phyloP scores from a whole-genome alignment of 2,329 filamentous ascomycete species.

The Thermomyces lanuginosus region DNA sequence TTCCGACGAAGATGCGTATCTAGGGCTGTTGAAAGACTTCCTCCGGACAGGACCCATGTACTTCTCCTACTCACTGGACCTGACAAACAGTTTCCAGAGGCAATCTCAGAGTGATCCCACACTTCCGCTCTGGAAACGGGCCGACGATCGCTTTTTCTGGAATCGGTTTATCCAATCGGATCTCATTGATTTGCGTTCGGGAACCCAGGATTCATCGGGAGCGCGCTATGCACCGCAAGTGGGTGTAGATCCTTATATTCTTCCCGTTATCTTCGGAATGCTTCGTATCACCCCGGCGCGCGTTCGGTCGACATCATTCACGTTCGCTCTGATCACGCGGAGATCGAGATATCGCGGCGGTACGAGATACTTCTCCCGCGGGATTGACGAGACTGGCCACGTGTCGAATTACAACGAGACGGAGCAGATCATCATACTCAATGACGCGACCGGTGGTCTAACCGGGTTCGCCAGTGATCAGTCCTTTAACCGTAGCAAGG shows the following conservation, averaged over 20 bases:
- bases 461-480: constrained; percentile 65
- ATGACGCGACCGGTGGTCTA: constrained; percentile 58
- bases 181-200: constrained; percentile 71
- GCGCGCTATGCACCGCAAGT: constrained; percentile 43
- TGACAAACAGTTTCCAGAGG: constrained; percentile 93
- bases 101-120: constrained; percentile 61
- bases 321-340: constrained; percentile 73
- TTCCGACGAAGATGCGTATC: constrained; percentile 83
- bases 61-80: constrained; percentile 92
- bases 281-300: constrained; percentile 74
- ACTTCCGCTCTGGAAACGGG: constrained; percentile 70
- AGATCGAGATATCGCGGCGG: constrained; percentile 77
- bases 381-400: constrained; percentile 81
- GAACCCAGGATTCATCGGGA: constrained; percentile 32
- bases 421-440: constrained; percentile 78
- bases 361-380: constrained; percentile 87
- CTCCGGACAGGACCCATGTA: constrained; percentile 82
- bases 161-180: constrained; percentile 86
- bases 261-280: constrained; percentile 94
- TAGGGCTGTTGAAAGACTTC: constrained; percentile 63
- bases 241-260: constrained; percentile 73
- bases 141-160: constrained; percentile 98
- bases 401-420: constrained; percentile 99
- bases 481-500: constrained; percentile 58
- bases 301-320: constrained; percentile 71